Evolutionary conservation across 345 rosid genomes (phyloP), one percentile per base, ranked within the genome.

Genomic region (Aurinia saxatilis): DNA sequence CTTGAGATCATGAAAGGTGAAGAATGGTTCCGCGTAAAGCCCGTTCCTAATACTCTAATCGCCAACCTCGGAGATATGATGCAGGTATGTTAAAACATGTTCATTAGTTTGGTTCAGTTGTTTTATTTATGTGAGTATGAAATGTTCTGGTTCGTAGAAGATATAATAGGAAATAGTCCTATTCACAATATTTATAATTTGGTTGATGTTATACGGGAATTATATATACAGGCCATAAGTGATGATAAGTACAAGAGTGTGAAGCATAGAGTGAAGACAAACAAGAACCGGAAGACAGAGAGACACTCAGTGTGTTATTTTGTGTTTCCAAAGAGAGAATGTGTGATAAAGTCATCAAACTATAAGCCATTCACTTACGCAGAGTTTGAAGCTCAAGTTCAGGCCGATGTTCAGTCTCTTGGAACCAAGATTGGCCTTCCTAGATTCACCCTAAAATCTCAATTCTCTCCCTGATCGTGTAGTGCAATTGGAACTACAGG

Each of bases 51-150:
- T 57, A 68, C 89, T 4, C 78, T 92, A 0, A 2, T 84, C 0
- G 72, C 89, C 70, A 85, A 92, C 64, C 71, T 92, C 2, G 98
- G 96, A 33, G 96, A 92, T 67, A 88, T 86, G 95, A 82, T 83
- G 82, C 91, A 91, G 95, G 95, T 87, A 47, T 29, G 14, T 3
- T 42, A 33, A 34, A 19, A 23, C 38, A 5, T 19, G n/a, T 11
- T 37, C 30, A 54, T 18, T 30, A 47, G 30, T 45, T 47, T 55
- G 39, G 35, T 53, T 41, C 37, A 14, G 2, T 31, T 38, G 4
- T 33, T 8, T 38, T 13, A 23, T 23, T 23, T 2, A 2, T 23
- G 27, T 23, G 4, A 23, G 27, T 5, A 23, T 23, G 27, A 23
- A 5, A 23, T 5, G 5, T 23, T n/a, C n/a, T n/a, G n/a, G n/a